Evolutionary conservation across 2,329 filamentous ascomycete genomes (phyloP), one percentile per base, ranked within the genome.

Genomic region (Neofusicoccum cordaticola): DNA sequence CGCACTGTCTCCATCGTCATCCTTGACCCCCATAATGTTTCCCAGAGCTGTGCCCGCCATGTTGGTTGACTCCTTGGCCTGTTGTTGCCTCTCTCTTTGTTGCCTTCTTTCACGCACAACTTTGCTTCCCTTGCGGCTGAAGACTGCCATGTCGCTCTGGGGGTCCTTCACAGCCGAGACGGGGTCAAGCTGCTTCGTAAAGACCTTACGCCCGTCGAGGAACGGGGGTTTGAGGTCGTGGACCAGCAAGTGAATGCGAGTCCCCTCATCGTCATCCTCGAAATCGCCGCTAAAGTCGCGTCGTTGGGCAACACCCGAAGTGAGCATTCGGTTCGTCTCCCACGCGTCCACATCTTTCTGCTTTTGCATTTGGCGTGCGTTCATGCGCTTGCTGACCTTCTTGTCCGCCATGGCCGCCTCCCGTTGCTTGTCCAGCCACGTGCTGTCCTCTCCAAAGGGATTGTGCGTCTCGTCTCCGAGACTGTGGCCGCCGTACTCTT

Each of bases 241-340:
- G 1, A 98, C 91, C 8, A 99, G 82, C 44, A 99, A 81, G 80
- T 99, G 95, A 13, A 98, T 87, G 66, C 96, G 85, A 7, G 90
- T 96, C 27, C 87, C 88, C 73, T 99, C 95, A 56, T 97, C 90
- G 68, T 99, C 95, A 68, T 96, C 90, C 60, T 90, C 89, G 72
- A 97, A 96, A 73, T 95, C 92, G 53, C 86, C 85, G 27, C 89
- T 88, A 74, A 92, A 87, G 71, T 95, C 91, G 69, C 92, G 84
- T 72, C 94, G 84, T 77, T 99, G 96, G 17, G 95, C 95, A 17
- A 99, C 93, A 64, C 94, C 94, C 19, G 93, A 97, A 1, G 93
- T 95, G 66, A 99, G 84, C 95, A 99, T 98, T 66, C 95, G 91
- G 76, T 99, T 99, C 15, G 94, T 95, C 78, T 99, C 96, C 95